Evolutionary conservation across 345 rosid genomes (phyloP), one percentile per base, ranked within the genome.

Genomic region (Brassica napus): DNA sequence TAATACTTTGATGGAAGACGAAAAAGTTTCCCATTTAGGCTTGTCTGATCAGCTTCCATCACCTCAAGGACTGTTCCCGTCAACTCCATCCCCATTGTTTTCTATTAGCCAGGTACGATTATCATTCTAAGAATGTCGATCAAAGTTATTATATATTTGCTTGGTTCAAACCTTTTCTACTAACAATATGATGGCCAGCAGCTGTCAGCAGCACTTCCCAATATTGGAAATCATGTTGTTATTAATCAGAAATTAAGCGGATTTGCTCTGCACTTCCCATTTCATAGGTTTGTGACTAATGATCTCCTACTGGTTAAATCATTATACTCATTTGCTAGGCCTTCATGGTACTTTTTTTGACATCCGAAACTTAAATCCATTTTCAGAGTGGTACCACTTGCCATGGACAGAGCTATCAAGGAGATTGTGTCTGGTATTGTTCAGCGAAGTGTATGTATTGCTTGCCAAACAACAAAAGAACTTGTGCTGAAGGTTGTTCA

Each of bases 391-490:
- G 97, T 95, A 77, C 98, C 99, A 65, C 75, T 86, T 81, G 96
- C 91, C 34, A 93, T 93, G 93, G 99, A 93, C 75, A 86, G 96
- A 85, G 99, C 99, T 61, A 87, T 95, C 85, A 95, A 91, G 66
- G 99, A 93, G 82, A 93, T 91, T 39, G 98, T 95, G 68, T 70
- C 93, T 72, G 87, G 92, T 73, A 93, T 93, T 83, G 97, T 95
- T 82, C 98, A 95, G 82, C 92, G 97, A 65, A 95, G 99, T 84
- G 99, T 95, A 84, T 90, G 97, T 49, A 91, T 95, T 82, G 98
- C 99, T 59, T 91, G 96, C 64, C 98, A 95, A 84, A 95, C 98
- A 60, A 93, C 98, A 66, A 95, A 95, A 84, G 98, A 95, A 80
- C 96, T 95, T 83, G 99, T 95, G 76, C 81, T 95, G 71, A 95